Evolutionary conservation across 169 alveolate species (phyloP), one percentile per base, ranked within the genome.

Genomic region (Cryptosporidium xiaoi): DNA sequence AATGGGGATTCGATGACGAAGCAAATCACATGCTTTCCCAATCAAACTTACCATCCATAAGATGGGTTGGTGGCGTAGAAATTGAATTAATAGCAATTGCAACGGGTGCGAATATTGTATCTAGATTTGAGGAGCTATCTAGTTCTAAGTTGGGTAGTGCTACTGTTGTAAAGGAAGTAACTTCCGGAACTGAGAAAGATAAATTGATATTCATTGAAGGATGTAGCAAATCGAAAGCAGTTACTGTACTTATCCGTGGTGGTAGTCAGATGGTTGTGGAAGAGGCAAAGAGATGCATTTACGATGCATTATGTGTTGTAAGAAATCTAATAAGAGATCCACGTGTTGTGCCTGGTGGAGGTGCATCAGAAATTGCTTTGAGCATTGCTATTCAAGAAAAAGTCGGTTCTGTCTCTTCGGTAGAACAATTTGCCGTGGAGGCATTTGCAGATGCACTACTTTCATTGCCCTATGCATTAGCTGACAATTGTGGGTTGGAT

Each of bases 31-130:
- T 96, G 66, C 92, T 97, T 51, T 82, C 93, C 68, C 93, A 84
- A 90, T 94, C 94, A 94, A 92, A 93, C 31, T 91, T 96, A 1
- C 99, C 99, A 20, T 98, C 99, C 16, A 98, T 98, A 24, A 94
- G 99, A 90, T 98, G 99, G 99, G 99, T 98, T 16, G 99, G 99
- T 10, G 99, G 99, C 15, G 99, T 97, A 8, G 99, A 98, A 93
- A 95, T 98, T 91, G 99, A 98, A 91, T 96, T 98, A 71, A 92
- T 98, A 48, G 99, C 99, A 46, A 97, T 98, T 69, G 99, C 99
- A 40, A 98, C 99, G 12, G 99, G 99, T 4, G 99, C 99, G 31
- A 93, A 98, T 90, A 98, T 98, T 48, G 98, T 98, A 48, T 99
- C 99, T 13, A 93, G 99, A 83, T 98, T 97, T 91, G 96, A 94